phyloP scores from a whole-genome alignment of 352 stramenopile genomes.

The Plasmopara viticola region DNA sequence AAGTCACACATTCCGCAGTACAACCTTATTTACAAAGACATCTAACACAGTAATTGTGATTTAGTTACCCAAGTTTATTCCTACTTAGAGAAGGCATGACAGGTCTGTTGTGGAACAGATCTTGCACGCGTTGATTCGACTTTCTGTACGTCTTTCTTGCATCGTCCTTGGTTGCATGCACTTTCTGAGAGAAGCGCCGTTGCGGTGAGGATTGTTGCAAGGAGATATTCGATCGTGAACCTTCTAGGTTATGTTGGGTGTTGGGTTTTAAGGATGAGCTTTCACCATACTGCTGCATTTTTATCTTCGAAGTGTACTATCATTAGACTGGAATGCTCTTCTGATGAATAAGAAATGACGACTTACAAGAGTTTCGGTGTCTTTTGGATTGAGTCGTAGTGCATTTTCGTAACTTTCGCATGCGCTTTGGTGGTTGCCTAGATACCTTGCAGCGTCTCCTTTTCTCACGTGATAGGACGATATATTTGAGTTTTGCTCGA shows the following conservation, averaged over 20 bases:
- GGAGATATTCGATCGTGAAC: constrained; percentile 3
- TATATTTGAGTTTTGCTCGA: constrained; percentile 46
- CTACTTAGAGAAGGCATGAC: constrained; percentile 29
- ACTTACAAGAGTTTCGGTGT: constrained; percentile 47
- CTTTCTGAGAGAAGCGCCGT: constrained; percentile 17
- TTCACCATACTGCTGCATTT: constrained; percentile 54
- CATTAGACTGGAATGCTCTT: background rate
- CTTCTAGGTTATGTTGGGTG: constrained; percentile 12
- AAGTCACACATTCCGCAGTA: constrained; percentile 75
- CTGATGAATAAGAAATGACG: background rate
- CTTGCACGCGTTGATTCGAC: constrained; percentile 51
- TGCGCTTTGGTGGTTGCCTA: constrained; percentile 57
- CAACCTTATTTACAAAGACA: constrained; percentile 78
- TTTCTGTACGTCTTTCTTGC: constrained; percentile 42
- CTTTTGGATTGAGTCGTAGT: constrained; percentile 45
- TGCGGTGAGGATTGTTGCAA: constrained; percentile 10
- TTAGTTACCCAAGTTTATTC: constrained; percentile 21
- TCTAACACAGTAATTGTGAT: constrained; percentile 24
- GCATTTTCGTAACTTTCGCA: constrained; percentile 46
- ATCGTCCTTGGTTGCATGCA: constrained; percentile 22
- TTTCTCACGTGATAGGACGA: constrained; percentile 61
- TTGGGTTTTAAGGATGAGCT: constrained; percentile 1
- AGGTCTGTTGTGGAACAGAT: constrained; percentile 47
- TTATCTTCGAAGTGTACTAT: constrained; percentile 27
- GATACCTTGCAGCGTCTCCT: constrained; percentile 66